Evolutionary conservation across 306 rosid genomes (phyloP), one percentile per base, ranked within the genome.

Genomic region (Mucuna pruriens): DNA sequence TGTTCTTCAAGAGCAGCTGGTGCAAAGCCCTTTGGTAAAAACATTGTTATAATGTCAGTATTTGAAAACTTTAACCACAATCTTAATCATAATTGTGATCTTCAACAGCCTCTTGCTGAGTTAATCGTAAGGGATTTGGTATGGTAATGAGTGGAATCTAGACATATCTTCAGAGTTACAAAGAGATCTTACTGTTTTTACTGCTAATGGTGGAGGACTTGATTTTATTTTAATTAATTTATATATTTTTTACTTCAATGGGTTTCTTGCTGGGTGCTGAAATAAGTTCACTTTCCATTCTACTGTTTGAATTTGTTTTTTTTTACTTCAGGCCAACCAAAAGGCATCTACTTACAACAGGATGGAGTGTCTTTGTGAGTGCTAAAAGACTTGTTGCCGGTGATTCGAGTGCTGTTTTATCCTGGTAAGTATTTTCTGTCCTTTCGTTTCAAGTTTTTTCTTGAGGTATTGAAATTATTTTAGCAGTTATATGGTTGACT

Each of bases 341-440:
- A 84, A 89, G 99, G 89, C 99, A 95, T 83, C 94, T 95, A 22
- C 98, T 95, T 72, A 95, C 99, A 3, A 95, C 99, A 17, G 99
- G 99, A 79, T 95, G 99, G 99, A 95, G 99, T 84, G 99, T 95
- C 79, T 95, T 95, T 81, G 98, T 95, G 57, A 95, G 98, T 93
- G 95, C 98, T 63, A 95, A 95, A 86, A 88, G 97, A 83, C 96
- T 95, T 64, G 93, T 93, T 85, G 98, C 99, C 58, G 98, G 99
- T 20, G 99, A 95, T 81, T 91, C 99, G n/a, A 0, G 99, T 95
- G 74, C 92, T 95, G 67, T 95, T 93, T n/a, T 83, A 93, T 95
- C 84, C n/a, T 95, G 99, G 99, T 93, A 74, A 48, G 88, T 77
- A 67, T n/a, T 46, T 75, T 20, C 51, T 62, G 57, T 19, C 45